These are phyloP conservation scores for Puccinia triticina DNA, from an alignment of 1,284 basidiomycete species.

Conservation along the genomic window DNA sequence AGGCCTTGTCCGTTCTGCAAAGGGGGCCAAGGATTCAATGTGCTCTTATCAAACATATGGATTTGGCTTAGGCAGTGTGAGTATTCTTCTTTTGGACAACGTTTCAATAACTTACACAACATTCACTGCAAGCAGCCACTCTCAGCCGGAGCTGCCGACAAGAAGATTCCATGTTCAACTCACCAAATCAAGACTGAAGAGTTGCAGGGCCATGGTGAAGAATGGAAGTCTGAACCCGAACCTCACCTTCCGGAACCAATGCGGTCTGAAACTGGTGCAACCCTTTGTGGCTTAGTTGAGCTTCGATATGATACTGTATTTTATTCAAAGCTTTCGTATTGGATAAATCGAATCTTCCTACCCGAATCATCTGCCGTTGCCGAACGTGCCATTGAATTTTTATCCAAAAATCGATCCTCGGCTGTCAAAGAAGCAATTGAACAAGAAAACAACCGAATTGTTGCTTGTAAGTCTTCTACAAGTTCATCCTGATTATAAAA, in stretches of 20 bases:
- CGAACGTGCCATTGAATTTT: not conserved
- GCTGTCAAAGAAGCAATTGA: not conserved
- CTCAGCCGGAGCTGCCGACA: not conserved
- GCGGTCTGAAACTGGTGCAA: not conserved
- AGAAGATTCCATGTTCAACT: no score
- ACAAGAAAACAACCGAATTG: not conserved
- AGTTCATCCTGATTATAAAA: no score
- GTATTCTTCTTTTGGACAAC: not conserved
- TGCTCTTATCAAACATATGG: not conserved
- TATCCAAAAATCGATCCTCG: not conserved
- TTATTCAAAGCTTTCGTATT: not conserved
- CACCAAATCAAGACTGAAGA: not conserved
- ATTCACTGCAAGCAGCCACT: not conserved
- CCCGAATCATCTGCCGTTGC: not conserved
- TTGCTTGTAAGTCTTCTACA: not conserved
- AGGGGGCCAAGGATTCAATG: not conserved
- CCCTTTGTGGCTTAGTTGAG: not conserved
- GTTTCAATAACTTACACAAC: not conserved
- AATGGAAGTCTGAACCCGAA: not conserved
- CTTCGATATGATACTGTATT: not conserved
- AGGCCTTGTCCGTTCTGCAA: not conserved
- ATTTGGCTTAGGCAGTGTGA: constrained; percentile 1
- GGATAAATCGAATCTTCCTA: not conserved
- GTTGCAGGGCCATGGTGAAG: not conserved
- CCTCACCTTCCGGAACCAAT: not conserved